Evolutionary conservation across 768 basidiomycete genomes (phyloP).

Genomic region (Phylloporus arenicola): DNA sequence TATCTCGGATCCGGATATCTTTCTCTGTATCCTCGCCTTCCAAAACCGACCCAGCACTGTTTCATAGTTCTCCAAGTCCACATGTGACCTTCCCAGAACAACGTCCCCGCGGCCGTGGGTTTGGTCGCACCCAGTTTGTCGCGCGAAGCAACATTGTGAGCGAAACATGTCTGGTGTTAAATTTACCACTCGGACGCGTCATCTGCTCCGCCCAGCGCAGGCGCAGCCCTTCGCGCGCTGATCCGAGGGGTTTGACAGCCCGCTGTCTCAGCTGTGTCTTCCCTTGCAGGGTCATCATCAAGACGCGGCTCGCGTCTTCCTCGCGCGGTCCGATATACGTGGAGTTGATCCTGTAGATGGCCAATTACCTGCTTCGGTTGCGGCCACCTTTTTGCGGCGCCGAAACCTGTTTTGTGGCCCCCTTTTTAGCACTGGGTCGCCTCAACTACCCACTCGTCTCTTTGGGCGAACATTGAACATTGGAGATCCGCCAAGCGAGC

Average conservation of each 20-base stretch:
- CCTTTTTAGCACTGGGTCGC: background rate
- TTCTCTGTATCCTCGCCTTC: slow-evolving; percentile 1
- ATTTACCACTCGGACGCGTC: background rate
- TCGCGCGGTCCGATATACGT: slow-evolving; percentile 1
- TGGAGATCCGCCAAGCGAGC: slow-evolving; percentile 6
- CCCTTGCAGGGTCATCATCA: background rate
- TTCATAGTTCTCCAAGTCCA: slow-evolving; percentile 1
- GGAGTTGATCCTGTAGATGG: background rate
- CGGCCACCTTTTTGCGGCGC: too few relatives aligned
- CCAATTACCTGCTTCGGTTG: too few relatives aligned
- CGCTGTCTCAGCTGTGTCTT: slow-evolving; percentile 7
- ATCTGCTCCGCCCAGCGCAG: background rate
- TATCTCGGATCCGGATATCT: slow-evolving; percentile 8
- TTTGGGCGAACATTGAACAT: background rate
- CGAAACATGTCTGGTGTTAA: background rate
- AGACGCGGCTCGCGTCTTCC: background rate
- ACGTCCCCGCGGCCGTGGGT: background rate
- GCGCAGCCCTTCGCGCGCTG: slow-evolving; percentile 1
- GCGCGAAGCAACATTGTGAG: slow-evolving; percentile 1
- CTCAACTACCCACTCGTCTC: slow-evolving; percentile 1
- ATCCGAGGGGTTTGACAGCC: slow-evolving; percentile 17
- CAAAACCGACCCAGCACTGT: background rate
- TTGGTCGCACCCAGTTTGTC: slow-evolving; percentile 1
- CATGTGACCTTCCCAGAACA: background rate
- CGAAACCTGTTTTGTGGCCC: background rate